Evolutionary conservation across 495 filamentous ascomycete species (phyloP).

Genomic region (Neurospora sp.): DNA sequence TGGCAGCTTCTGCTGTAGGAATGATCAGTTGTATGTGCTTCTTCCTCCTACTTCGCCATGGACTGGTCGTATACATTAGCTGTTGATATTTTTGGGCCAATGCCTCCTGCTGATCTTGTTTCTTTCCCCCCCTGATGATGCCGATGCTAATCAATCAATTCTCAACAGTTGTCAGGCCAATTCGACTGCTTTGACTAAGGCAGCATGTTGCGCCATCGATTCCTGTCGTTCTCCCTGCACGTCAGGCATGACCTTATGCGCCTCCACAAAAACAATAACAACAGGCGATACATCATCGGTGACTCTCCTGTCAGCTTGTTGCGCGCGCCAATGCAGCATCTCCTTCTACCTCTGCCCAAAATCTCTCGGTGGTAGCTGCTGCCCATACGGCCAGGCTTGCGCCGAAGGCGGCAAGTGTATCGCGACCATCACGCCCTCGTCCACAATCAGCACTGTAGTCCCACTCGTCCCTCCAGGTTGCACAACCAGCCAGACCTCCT

Average conservation of each 20-base stretch:
- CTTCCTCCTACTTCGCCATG: neutral
- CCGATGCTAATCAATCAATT: neutral
- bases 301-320: constrained; percentile 23
- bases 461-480: constrained; percentile 39
- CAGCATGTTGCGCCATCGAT: constrained; percentile 31
- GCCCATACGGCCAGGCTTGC: constrained; percentile 28
- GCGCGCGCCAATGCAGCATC: constrained; percentile 24
- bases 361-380: constrained; percentile 34
- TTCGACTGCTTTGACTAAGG: constrained; percentile 2
- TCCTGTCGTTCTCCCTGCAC: constrained; percentile 26
- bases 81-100: neutral
- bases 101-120: neutral
- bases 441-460: constrained; percentile 11
- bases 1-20: constrained; percentile 5
- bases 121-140: neutral
- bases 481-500: constrained; percentile 63
- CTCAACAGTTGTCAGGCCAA: constrained; percentile 22
- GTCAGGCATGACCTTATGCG: constrained; percentile 10
- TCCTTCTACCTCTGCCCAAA: constrained; percentile 33
- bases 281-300: constrained; percentile 6
- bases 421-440: constrained; percentile 9
- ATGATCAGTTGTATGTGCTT: constrained; percentile 8
- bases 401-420: constrained; percentile 15
- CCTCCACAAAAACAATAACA: constrained; percentile 11
- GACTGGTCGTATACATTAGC: neutral